phyloP scores from a whole-genome alignment of 2,329 filamentous ascomycete species.

The Mycocentrospora acerina region DNA sequence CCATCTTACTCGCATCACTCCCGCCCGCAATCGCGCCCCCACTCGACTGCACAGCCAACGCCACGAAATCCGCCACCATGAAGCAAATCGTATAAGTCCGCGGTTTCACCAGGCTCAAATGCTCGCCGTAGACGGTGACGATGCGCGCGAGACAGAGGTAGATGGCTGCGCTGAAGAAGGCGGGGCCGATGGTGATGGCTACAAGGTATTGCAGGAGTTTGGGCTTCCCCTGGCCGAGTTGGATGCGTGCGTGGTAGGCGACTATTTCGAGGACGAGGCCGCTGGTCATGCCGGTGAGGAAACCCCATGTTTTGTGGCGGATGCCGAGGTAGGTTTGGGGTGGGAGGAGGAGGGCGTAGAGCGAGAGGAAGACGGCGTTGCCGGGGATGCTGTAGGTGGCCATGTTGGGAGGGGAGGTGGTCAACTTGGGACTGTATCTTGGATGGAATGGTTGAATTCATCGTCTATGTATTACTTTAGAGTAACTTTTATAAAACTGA shows the following conservation, averaged over 20 bases:
- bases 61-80: slow-evolving; percentile 55
- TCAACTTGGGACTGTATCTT: too few species aligned
- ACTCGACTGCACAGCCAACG: slow-evolving; percentile 56
- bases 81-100: slow-evolving; percentile 56
- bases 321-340: slow-evolving; percentile 51
- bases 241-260: slow-evolving; percentile 56
- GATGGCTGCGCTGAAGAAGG: slow-evolving; percentile 53
- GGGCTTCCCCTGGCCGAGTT: slow-evolving; percentile 49
- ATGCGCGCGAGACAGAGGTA: slow-evolving; percentile 57
- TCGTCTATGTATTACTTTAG: too few species aligned
- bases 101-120: slow-evolving; percentile 9
- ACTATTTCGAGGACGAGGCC: slow-evolving; percentile 53
- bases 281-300: slow-evolving; percentile 47
- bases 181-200: slow-evolving; percentile 55
- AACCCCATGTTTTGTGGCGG: slow-evolving; percentile 53
- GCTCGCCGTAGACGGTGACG: slow-evolving; percentile 51
- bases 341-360: slow-evolving; percentile 47
- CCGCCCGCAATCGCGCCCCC: slow-evolving; percentile 56
- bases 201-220: slow-evolving; percentile 55
- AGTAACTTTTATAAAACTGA: too few species aligned
- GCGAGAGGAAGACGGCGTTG: slow-evolving; percentile 13
- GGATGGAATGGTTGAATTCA: too few species aligned
- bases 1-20: slow-evolving; percentile 34
- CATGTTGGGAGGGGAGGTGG: too few species aligned
- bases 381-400: too few species aligned